Percentiles rank a stretch among this genome's conserved stretches.
Conservation (phyloP, 352 stramenopile genomes). For the Globisporangium ultimum region DNA sequence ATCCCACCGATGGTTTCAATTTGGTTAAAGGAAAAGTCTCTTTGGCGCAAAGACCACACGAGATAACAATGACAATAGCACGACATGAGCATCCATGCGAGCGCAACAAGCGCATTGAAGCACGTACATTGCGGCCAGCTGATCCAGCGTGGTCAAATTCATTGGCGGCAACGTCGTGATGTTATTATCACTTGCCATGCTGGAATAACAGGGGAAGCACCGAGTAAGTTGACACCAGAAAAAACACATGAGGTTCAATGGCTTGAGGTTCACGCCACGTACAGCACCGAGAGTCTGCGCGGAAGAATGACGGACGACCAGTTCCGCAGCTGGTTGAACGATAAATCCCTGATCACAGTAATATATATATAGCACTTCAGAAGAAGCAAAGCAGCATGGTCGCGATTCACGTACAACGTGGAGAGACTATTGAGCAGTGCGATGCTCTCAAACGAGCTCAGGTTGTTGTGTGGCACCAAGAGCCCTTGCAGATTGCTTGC, state of each 20-base stretch:
- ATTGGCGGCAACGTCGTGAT: conserved; percentile 8
- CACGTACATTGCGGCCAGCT: conserved; percentile 9
- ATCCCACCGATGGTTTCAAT: conserved; percentile 16
- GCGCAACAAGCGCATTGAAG: not conserved
- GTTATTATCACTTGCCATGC: conserved; percentile 14
- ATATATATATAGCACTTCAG: too few relatives aligned
- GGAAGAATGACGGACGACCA: conserved; percentile 4
- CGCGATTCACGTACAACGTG: conserved; percentile 2
- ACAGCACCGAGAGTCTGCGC: conserved; percentile 9
- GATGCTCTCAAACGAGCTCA: conserved; percentile 9
- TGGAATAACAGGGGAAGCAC: not conserved
- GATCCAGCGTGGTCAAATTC: conserved; percentile 10
- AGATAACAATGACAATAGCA: not conserved
- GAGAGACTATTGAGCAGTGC: conserved; percentile 4
- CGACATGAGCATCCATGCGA: not conserved
- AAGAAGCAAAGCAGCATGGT: too few relatives aligned
- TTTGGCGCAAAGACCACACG: not conserved
- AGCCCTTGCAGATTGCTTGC: conserved; percentile 7
- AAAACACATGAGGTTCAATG: not conserved
- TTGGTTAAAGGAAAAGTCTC: conserved; percentile 23
- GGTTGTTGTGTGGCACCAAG: conserved; percentile 10
- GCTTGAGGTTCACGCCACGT: not conserved
- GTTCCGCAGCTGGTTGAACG: conserved; percentile 10
- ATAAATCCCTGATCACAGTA: conserved; percentile 10
- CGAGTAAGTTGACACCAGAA: not conserved